A percentile compares a stretch with the other conserved stretches of the same genome.
Conservation (phyloP, 345 rosid species). For the Citrus unshiu region DNA sequence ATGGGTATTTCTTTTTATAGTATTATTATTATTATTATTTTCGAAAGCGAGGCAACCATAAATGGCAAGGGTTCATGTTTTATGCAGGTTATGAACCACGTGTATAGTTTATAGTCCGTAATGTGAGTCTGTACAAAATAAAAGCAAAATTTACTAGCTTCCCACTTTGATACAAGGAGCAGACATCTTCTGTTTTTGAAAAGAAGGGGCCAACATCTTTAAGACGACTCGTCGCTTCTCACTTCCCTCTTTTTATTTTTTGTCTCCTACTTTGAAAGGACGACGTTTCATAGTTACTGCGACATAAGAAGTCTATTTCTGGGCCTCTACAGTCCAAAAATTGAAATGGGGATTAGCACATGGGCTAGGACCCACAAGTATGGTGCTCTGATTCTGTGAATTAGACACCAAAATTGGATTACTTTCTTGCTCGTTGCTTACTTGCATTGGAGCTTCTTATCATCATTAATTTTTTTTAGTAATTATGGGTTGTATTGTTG, state of each 20-base stretch:
- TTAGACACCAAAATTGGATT: too few species aligned
- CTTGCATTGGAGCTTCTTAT: too few species aligned
- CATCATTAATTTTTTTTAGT: not conserved
- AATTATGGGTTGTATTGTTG: not conserved
- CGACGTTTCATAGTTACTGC: too few species aligned
- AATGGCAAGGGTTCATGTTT: not conserved
- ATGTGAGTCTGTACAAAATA: not conserved
- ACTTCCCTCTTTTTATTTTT: not conserved
- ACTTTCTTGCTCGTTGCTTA: too few species aligned
- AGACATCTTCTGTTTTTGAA: too few species aligned
- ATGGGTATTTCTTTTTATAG: not conserved
- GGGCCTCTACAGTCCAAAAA: constrained; percentile 1
- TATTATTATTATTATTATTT: not conserved
- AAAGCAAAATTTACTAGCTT: not conserved
- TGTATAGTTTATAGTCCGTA: constrained; percentile 2
- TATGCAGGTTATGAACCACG: constrained; percentile 27
- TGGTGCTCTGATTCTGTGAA: not conserved
- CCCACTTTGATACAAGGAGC: not conserved
- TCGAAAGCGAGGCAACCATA: not conserved
- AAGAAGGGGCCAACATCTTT: not conserved
- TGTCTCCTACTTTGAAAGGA: too few species aligned
- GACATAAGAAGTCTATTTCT: not conserved
- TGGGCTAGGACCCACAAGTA: constrained; percentile 18
- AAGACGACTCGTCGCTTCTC: constrained; percentile 21
- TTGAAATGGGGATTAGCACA: constrained; percentile 5